Evolutionary conservation across 2,329 filamentous ascomycete genomes (phyloP), one percentile per base, ranked within the genome.

Genomic region (Exophiala phaeomuriformis): DNA sequence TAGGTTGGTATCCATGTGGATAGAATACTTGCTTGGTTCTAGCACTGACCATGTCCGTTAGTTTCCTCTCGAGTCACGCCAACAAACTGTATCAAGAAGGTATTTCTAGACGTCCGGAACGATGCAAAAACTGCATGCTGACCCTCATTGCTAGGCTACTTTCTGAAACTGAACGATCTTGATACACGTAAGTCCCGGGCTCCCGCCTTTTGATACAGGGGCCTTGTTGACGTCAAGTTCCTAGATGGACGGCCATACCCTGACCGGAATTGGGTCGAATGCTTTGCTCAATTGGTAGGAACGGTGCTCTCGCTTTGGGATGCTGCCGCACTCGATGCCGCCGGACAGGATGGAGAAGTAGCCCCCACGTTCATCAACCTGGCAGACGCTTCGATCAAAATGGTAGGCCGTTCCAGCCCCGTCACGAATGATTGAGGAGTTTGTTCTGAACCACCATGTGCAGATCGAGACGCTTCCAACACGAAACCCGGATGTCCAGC

Each of bases 81-180:
- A 96, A 96, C 71, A 97, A 97, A 73, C 76, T 97, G 52, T 98
- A 97, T 69, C 90, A 96, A 64, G 93, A 98, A 72, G 93, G 61
- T 63, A 35, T 39, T 51, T 30, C 40, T 37, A 33, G 45, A 33
- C n/a, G 27, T 43, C 36, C 52, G 30, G 7, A 7, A 40, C 27
- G 47, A 47, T 42, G 12, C 7, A 44, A n/a, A 32, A 33, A 19
- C 19, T 19, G 4, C 29, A 43, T 41, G 46, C 51, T 61, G 47
- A 57, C 45, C 30, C 12, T 40, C 5, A 12, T 27, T 8, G 36
- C 5, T 29, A 63, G 61, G 93, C 36, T 98, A 97, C 67, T 97
- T 98, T 63, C 73, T 98, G 63, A 98, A 97, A 72, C 76, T 98
- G 46, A 91, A 96, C 69, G 93, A 98, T 70, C 83, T 95, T 63